These are phyloP conservation scores for Excoecaria agallocha DNA, from an alignment of 345 rosid species.

Conservation along the genomic window DNA sequence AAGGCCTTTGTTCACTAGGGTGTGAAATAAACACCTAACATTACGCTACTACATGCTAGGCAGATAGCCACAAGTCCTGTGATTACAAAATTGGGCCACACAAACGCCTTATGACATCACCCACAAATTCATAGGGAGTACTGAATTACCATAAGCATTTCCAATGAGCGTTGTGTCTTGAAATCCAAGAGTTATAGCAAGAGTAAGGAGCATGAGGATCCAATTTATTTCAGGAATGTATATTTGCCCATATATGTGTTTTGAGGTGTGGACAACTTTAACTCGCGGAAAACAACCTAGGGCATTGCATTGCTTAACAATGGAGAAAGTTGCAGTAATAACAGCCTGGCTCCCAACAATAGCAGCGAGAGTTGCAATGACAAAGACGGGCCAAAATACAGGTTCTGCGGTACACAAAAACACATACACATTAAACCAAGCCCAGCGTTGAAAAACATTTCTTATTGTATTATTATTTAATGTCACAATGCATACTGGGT, in stretches of 20 bases:
- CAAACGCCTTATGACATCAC: background rate
- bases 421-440: slow-evolving; percentile 22
- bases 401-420: slow-evolving; percentile 45
- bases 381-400: slow-evolving; percentile 85
- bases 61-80: background rate
- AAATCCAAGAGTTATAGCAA: slow-evolving; percentile 74
- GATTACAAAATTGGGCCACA: background rate
- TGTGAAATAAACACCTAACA: background rate
- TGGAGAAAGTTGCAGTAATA: slow-evolving; percentile 86
- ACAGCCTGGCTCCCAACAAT: slow-evolving; percentile 88
- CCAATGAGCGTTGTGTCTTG: slow-evolving; percentile 73
- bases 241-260: slow-evolving; percentile 79
- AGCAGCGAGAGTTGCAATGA: slow-evolving; percentile 89
- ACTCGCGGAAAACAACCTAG: slow-evolving; percentile 97
- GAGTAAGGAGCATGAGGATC: slow-evolving; percentile 91
- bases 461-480: background rate
- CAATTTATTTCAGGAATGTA: slow-evolving; percentile 96
- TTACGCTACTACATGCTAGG: background rate
- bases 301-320: slow-evolving; percentile 87
- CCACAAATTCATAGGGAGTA: background rate
- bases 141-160: slow-evolving; percentile 80
- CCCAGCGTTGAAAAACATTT: slow-evolving; percentile 3
- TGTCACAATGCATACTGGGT: slow-evolving; percentile 53
- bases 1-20: background rate
- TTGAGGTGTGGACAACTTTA: slow-evolving; percentile 88